Evolutionary conservation across 768 basidiomycete species (phyloP).

Genomic region (Leccinum barrowsii): DNA sequence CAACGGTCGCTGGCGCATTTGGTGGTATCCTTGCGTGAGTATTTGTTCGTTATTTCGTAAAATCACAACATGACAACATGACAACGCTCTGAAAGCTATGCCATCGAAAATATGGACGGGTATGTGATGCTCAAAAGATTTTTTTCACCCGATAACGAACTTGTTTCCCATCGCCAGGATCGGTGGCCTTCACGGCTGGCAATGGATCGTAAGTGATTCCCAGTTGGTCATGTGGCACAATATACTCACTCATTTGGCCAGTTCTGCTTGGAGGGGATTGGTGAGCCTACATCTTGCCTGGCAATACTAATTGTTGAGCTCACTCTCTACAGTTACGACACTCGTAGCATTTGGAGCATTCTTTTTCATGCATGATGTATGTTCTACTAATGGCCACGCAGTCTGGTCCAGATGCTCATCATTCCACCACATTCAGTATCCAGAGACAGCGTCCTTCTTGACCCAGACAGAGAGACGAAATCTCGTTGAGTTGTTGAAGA

Average conservation of each 20-base stretch:
- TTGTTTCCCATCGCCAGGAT: conserved; percentile 11
- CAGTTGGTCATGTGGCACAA: not conserved
- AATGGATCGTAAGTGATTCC: conserved; percentile 33
- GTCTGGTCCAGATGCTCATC: not conserved
- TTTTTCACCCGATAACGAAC: not conserved
- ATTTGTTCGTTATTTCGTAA: not conserved
- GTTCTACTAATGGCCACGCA: conserved; percentile 5
- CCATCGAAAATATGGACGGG: conserved; percentile 33
- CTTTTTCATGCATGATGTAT: conserved; percentile 54
- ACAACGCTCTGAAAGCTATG: conserved; percentile 28
- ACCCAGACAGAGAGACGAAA: conserved; percentile 38
- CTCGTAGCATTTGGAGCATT: conserved; percentile 27
- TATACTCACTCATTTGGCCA: conserved; percentile 12
- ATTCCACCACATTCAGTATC: conserved; percentile 36
- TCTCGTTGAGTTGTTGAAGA: conserved; percentile 34
- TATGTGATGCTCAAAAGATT: conserved; percentile 18
- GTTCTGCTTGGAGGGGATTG: conserved; percentile 31
- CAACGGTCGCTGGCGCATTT: conserved; percentile 50
- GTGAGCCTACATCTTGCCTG: conserved; percentile 9
- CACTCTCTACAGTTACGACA: conserved; percentile 17
- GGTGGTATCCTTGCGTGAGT: conserved; percentile 48
- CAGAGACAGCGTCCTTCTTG: conserved; percentile 54
- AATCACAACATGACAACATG: not conserved
- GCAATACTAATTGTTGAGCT: not conserved
- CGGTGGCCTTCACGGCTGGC: conserved; percentile 34